These are phyloP conservation scores for Rutstroemia sp. DNA, from an alignment of 2,329 filamentous ascomycete species.

Conservation along the genomic window DNA sequence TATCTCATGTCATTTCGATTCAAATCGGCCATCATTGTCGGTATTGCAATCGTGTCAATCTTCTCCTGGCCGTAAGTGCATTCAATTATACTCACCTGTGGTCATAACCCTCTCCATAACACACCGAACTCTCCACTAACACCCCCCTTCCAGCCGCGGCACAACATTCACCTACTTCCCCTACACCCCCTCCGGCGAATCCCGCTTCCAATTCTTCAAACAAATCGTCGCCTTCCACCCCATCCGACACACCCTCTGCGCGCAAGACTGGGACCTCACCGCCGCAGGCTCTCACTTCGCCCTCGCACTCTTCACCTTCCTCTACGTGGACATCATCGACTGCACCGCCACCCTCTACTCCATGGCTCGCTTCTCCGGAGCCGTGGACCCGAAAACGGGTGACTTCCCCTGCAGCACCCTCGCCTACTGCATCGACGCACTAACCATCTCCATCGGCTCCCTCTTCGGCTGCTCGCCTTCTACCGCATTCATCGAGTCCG, in stretches of 20 bases:
- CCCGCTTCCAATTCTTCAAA: conserved; percentile 64
- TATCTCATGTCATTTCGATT: conserved; percentile 74
- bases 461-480: conserved; percentile 64
- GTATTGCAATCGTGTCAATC: conserved; percentile 64
- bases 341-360: conserved; percentile 71
- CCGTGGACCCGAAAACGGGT: conserved; percentile 56
- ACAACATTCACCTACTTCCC: conserved; percentile 70
- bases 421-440: conserved; percentile 66
- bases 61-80: conserved; percentile 63
- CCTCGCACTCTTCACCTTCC: conserved; percentile 66
- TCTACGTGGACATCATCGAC: conserved; percentile 75
- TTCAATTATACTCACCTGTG: not conserved
- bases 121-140: not conserved
- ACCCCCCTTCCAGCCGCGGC: conserved; percentile 39
- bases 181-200: conserved; percentile 53
- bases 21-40: conserved; percentile 68
- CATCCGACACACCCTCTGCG: conserved; percentile 53
- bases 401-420: conserved; percentile 82
- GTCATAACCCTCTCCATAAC: not conserved
- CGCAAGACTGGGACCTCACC: conserved; percentile 57
- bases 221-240: conserved; percentile 66
- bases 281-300: conserved; percentile 51
- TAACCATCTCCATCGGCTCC: conserved; percentile 63
- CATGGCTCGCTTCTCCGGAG: conserved; percentile 70
- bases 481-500: conserved; percentile 69